phyloP scores from a whole-genome alignment of 176 grass and related monocot species.

The Carex kokanica region DNA sequence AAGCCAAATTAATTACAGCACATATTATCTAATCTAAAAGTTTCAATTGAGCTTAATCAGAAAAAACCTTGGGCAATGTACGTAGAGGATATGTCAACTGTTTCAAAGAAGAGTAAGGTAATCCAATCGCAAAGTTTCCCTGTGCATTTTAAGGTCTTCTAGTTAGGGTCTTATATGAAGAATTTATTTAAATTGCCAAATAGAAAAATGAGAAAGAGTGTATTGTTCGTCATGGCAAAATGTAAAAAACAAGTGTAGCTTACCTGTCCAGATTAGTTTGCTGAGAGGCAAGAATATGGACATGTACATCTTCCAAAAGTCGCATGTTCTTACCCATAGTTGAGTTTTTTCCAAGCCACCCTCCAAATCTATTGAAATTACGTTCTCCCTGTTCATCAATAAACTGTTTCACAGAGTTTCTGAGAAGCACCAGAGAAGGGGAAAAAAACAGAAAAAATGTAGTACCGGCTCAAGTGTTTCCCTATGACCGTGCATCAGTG shows the following conservation, averaged over 20 bases:
- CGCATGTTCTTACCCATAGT: conserved; percentile 89
- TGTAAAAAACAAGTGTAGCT: background rate
- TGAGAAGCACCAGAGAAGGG: conserved; percentile 24
- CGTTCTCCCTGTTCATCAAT: conserved; percentile 72
- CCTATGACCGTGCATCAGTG: conserved; percentile 88
- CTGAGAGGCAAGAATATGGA: conserved; percentile 89
- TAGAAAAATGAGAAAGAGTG: background rate
- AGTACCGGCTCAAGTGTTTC: conserved; percentile 83
- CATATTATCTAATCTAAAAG: background rate
- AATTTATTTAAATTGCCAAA: background rate
- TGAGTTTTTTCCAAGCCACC: conserved; percentile 97
- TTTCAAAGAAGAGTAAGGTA: conserved; percentile 81
- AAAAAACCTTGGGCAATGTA: conserved; percentile 72
- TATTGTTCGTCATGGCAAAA: background rate
- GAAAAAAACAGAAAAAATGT: conserved; percentile 27
- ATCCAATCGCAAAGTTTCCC: conserved; percentile 79
- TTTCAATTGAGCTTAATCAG: background rate
- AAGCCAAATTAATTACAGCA: background rate
- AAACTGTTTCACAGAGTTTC: conserved; percentile 9
- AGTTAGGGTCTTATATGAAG: background rate
- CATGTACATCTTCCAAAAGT: conserved; percentile 88
- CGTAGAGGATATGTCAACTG: conserved; percentile 61
- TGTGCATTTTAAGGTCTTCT: conserved; percentile 24
- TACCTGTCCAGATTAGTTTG: conserved; percentile 88
- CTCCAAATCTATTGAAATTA: conserved; percentile 99